These are phyloP conservation scores for Zymoseptoria tritici DNA, from an alignment of 2,329 filamentous ascomycete species.

Conservation along the genomic window DNA sequence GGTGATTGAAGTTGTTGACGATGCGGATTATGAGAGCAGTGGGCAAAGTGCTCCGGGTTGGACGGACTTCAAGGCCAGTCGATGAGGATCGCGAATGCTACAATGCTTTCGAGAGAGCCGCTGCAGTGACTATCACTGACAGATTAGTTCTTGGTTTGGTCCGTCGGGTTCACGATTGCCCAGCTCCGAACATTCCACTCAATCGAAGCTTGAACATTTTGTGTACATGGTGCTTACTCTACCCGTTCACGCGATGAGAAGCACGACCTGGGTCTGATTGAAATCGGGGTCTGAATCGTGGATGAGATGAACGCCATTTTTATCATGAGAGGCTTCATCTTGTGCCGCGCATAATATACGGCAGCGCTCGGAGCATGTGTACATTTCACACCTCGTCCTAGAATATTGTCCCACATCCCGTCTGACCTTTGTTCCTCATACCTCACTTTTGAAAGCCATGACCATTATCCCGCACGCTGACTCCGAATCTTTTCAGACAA, in stretches of 20 bases:
- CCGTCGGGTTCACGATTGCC: neutral
- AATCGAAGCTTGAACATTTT: neutral
- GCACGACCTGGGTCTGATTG: neutral
- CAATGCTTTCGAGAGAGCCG: too few relatives aligned
- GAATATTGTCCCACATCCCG: neutral
- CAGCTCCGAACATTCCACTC: neutral
- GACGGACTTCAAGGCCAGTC: constrained; percentile 29
- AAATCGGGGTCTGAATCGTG: neutral
- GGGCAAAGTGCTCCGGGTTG: constrained; percentile 46
- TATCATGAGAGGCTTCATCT: constrained; percentile 8
- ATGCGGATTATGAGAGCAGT: constrained; percentile 44
- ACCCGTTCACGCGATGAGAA: neutral
- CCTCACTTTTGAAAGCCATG: neutral
- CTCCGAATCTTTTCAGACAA: neutral
- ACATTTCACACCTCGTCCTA: neutral
- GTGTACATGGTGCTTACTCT: too few relatives aligned
- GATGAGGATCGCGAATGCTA: neutral
- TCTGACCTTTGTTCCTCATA: neutral
- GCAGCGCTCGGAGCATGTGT: constrained; percentile 15
- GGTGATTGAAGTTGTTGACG: constrained; percentile 48
- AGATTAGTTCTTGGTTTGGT: too few relatives aligned
- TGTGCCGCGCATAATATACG: constrained; percentile 18
- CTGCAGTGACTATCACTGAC: too few relatives aligned
- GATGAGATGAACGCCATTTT: neutral
- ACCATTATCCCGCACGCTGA: neutral